Percentiles rank a stretch among this genome's conserved stretches.
Conservation (phyloP, 345 rosid species). For the Salix udensis region DNA sequence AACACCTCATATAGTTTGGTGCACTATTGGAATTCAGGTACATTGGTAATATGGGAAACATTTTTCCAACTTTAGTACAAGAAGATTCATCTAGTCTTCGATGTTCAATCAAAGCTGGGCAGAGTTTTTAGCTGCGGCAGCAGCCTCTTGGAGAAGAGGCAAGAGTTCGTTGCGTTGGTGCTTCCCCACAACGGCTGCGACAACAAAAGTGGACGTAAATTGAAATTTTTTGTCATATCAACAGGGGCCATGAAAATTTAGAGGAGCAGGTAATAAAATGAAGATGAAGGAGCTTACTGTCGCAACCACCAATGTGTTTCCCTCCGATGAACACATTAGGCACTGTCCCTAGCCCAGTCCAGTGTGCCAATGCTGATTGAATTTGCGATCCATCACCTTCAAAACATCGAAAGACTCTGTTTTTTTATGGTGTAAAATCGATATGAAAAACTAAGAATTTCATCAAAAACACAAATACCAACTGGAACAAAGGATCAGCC, state of each 20-base stretch:
- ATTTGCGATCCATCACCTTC: slow-evolving; percentile 46
- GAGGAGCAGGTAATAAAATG: neutral
- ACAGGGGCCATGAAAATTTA: neutral
- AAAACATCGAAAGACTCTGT: neutral
- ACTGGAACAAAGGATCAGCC: neutral
- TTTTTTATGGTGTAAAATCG: neutral
- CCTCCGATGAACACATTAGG: slow-evolving; percentile 68
- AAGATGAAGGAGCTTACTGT: slow-evolving; percentile 31
- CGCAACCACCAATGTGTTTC: slow-evolving; percentile 66
- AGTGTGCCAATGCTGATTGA: slow-evolving; percentile 49
- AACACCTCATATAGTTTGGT: neutral
- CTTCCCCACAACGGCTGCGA: slow-evolving; percentile 49
- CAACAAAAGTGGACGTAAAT: neutral
- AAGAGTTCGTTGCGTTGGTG: slow-evolving; percentile 50
- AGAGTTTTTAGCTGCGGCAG: slow-evolving; percentile 44
- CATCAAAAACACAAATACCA: neutral
- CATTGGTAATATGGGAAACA: neutral
- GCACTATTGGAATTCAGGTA: neutral
- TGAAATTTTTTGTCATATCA: neutral
- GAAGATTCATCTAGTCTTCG: neutral
- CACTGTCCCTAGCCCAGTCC: slow-evolving; percentile 65
- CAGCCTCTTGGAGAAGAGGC: slow-evolving; percentile 55
- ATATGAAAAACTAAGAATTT: neutral
- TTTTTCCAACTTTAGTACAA: neutral
- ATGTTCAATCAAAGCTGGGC: slow-evolving; percentile 31